Evolutionary conservation across 768 basidiomycete genomes (phyloP).

Genomic region (Obba rivulosa): DNA sequence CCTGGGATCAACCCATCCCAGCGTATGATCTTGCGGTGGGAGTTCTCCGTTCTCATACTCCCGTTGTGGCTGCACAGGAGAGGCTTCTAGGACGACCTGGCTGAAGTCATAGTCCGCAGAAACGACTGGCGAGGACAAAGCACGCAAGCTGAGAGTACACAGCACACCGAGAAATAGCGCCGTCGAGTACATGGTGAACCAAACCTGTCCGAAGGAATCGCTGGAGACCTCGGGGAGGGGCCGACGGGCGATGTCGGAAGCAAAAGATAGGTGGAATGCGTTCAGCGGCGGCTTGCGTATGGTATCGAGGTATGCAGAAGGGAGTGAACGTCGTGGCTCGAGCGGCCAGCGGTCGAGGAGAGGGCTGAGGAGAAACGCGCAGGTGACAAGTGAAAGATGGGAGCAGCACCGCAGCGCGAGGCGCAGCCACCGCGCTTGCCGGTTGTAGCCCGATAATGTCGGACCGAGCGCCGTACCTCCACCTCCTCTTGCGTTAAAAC

Average conservation of each 20-base stretch:
- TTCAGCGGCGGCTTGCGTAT: neutral
- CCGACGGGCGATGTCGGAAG: neutral
- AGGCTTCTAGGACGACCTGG: neutral
- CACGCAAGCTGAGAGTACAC: neutral
- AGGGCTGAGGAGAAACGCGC: neutral
- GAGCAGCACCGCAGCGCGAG: no score
- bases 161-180: constrained; percentile 2
- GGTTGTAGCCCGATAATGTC: no score
- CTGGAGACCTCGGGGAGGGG: neutral
- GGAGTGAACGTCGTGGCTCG: neutral
- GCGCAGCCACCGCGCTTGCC: no score
- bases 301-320: neutral
- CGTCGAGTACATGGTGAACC: neutral
- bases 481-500: no score
- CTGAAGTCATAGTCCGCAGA: neutral
- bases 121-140: constrained; percentile 2
- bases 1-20: constrained; percentile 64
- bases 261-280: neutral
- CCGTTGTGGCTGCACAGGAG: constrained; percentile 1
- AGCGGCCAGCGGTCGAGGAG: neutral
- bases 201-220: neutral
- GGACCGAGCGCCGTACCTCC: no score
- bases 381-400: no score
- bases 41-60: constrained; percentile 23
- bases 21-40: constrained; percentile 21